Evolutionary conservation across 83 land plant species (phyloP), one percentile per base, ranked within the genome.

Genomic region (Diphasiastrum complanatum): DNA sequence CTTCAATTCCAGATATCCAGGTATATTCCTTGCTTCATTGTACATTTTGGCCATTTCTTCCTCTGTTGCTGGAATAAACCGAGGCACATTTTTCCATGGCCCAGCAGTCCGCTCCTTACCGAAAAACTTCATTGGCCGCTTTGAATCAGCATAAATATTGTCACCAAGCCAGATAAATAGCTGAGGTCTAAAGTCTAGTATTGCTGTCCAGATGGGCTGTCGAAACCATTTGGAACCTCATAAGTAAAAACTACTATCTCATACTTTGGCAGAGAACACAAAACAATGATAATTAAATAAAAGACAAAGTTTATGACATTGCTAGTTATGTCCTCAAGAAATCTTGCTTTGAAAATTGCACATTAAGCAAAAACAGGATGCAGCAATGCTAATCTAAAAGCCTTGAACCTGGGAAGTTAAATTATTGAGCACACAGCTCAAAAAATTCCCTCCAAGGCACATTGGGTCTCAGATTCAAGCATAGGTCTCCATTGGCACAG

Each of bases 81-180:
- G 80, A 20, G 78, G 78, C 31, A 50, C 68, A 45, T 86, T 89
- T 64, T 89, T 85, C 88, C 91, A 89, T 1, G 92, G 96, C 4
- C 96, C 96, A 50, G 72, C 60, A 0, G 82, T 89, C 62, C 92
- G 76, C 62, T 77, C 75, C 55, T 75, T 77, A 23, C 96, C 96
- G 33, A 85, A 56, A 6, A 83, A 0, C 25, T 24, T 71, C 10
- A 51, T 58, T 6, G 88, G 82, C 0, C 69, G 68, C 43, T 72
- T 74, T 47, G 47, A 65, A 60, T 89, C 96, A 23, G 92, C 96
- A 61, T 89, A 89, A 23, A 89, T 81, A 63, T 86, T 89, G 71
- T 89, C 96, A 12, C 96, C 96, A 54, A 89, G 63, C 91, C 87
- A 86, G 32, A 89, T 77, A 43, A 85, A 89, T 2, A 89, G 34